phyloP scores from a whole-genome alignment of 2,329 filamentous ascomycete genomes.

The Neofusicoccum parvum region DNA sequence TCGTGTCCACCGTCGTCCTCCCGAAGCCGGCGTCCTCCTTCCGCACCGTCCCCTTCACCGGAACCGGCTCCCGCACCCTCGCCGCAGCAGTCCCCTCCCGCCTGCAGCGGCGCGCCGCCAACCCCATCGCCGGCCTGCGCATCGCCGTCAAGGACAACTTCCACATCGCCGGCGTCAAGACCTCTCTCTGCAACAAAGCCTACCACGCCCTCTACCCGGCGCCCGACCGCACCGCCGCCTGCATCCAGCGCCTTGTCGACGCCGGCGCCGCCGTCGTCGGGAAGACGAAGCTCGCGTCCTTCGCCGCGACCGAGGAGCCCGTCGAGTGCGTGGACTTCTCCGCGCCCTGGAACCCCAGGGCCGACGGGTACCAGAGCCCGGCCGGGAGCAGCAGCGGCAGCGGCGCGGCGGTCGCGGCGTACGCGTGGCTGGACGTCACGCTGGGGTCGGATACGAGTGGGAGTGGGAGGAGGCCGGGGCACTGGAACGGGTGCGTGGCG shows the following conservation, averaged over 20 bases:
- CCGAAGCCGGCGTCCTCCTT: background rate
- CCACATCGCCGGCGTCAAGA: slow-evolving; percentile 26
- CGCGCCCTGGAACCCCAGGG: slow-evolving; percentile 46
- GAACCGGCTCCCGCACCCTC: background rate
- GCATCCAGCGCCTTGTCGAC: background rate
- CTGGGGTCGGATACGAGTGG: slow-evolving; percentile 22
- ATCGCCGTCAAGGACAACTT: slow-evolving; percentile 32
- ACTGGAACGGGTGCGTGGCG: slow-evolving; percentile 28
- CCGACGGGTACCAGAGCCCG: slow-evolving; percentile 29
- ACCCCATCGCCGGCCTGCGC: slow-evolving; percentile 13
- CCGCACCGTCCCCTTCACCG: background rate
- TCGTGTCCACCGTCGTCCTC: background rate
- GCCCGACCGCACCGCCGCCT: background rate
- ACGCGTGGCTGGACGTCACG: slow-evolving; percentile 7
- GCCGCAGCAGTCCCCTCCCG: background rate
- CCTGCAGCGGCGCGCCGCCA: background rate
- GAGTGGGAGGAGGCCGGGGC: slow-evolving; percentile 25
- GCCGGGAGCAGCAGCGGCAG: slow-evolving; percentile 3
- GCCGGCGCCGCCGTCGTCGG: slow-evolving; percentile 23
- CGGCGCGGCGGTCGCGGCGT: slow-evolving; percentile 7
- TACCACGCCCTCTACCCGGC: slow-evolving; percentile 19
- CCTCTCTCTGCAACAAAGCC: slow-evolving; percentile 23
- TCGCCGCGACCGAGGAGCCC: slow-evolving; percentile 27
- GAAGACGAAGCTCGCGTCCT: slow-evolving; percentile 23
- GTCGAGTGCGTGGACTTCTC: slow-evolving; percentile 39